These are phyloP conservation scores for Penicillium glabrum DNA, from an alignment of 2,329 filamentous ascomycete species.

Conservation along the genomic window DNA sequence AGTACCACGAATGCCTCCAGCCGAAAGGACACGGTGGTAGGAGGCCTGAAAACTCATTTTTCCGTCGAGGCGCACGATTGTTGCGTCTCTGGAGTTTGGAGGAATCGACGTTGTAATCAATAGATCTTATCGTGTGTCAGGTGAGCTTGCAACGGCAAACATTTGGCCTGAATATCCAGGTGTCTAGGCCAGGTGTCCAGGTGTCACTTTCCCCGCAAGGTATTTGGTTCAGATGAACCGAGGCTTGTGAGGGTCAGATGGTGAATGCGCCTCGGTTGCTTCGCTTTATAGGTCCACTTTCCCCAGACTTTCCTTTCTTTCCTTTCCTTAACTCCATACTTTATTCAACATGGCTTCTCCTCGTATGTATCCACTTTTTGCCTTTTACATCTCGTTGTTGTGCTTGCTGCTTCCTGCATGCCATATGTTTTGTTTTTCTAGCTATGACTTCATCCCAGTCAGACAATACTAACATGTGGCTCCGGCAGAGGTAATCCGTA, in stretches of 20 bases:
- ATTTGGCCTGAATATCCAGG: neutral
- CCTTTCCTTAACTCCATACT: constrained; percentile 9
- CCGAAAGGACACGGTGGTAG: neutral
- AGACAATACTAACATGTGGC: neutral
- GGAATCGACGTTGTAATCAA: neutral
- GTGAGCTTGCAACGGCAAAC: neutral
- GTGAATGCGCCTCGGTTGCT: constrained; percentile 14
- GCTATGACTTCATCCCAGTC: constrained; percentile 14
- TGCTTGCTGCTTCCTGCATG: neutral
- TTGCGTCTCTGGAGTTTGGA: neutral
- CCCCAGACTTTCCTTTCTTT: constrained; percentile 18
- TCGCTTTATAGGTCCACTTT: constrained; percentile 21
- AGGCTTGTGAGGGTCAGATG: constrained; percentile 14
- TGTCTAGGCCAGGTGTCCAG: neutral
- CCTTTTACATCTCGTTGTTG: neutral
- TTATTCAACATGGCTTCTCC: constrained; percentile 67
- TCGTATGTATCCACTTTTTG: constrained; percentile 57
- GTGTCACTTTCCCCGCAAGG: neutral
- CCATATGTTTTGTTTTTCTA: constrained; percentile 1
- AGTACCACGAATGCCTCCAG: neutral
- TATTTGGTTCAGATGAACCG: constrained; percentile 12
- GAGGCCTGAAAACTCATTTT: neutral
- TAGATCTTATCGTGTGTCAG: neutral
- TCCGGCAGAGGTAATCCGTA: constrained; percentile 77
- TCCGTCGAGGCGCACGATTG: neutral